A percentile compares a stretch with the other conserved stretches of the same genome.
phyloP scores from a whole-genome alignment of 2,329 filamentous ascomycete genomes.

The Aaosphaeria arxii region DNA sequence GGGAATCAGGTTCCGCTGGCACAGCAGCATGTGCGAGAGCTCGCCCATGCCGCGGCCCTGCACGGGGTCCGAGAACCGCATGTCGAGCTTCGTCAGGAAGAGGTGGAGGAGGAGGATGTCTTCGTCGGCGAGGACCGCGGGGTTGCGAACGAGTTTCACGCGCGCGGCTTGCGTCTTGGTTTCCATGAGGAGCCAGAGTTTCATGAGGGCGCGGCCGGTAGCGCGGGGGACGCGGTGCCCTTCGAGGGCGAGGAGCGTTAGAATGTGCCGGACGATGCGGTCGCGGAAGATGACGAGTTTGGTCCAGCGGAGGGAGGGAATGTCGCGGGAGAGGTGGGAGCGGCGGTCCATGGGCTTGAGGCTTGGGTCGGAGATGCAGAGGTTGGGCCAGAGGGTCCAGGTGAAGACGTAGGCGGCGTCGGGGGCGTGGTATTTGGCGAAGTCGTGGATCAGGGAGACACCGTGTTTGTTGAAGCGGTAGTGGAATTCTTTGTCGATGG shows the following conservation, averaged over 20 bases:
- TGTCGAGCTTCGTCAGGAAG: slow-evolving; percentile 69
- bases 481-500: slow-evolving; percentile 40
- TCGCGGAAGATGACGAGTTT: slow-evolving; percentile 55
- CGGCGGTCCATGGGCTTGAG: slow-evolving; percentile 43
- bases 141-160: slow-evolving; percentile 52
- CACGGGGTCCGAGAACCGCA: slow-evolving; percentile 65
- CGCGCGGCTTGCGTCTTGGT: slow-evolving; percentile 57
- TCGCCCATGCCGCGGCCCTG: slow-evolving; percentile 48
- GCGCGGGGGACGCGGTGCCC: slow-evolving; percentile 47
- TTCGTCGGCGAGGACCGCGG: slow-evolving; percentile 53
- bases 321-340: slow-evolving; percentile 30
- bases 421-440: slow-evolving; percentile 54
- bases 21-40: slow-evolving; percentile 40
- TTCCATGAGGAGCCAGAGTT: slow-evolving; percentile 74
- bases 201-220: slow-evolving; percentile 52
- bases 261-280: slow-evolving; percentile 51
- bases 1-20: slow-evolving; percentile 55
- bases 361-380: slow-evolving; percentile 61
- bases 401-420: slow-evolving; percentile 58
- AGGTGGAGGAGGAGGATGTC: slow-evolving; percentile 62
- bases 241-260: slow-evolving; percentile 60
- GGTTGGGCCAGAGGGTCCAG: slow-evolving; percentile 56
- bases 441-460: slow-evolving; percentile 53
- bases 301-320: slow-evolving; percentile 67
- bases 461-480: slow-evolving; percentile 49